These are phyloP conservation scores for Begonia peltatifolia DNA, from an alignment of 306 rosid species.

Conservation along the genomic window DNA sequence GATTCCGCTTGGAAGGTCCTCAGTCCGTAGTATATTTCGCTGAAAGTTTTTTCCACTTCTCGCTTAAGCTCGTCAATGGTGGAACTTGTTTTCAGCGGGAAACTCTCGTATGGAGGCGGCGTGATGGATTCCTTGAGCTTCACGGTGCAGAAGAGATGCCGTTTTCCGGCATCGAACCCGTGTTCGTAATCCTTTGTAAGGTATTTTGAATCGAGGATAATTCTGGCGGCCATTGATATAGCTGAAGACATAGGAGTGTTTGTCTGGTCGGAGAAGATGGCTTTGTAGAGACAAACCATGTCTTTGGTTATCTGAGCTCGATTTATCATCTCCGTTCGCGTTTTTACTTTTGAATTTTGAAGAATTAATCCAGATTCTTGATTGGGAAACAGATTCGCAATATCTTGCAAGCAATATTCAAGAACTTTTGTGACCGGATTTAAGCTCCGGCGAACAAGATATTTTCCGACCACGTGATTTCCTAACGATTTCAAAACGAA, in stretches of 20 bases:
- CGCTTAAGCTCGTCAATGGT: conserved; percentile 50
- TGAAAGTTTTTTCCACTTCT: conserved; percentile 55
- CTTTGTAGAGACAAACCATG: conserved; percentile 40
- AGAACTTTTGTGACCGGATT: conserved; percentile 56
- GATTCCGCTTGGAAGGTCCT: conserved; percentile 46
- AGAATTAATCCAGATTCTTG: conserved; percentile 20
- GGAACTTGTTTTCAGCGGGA: conserved; percentile 31
- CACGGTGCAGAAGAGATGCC: conserved; percentile 35
- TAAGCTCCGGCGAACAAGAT: conserved; percentile 55
- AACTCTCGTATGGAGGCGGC: conserved; percentile 48
- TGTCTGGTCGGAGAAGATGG: conserved; percentile 35
- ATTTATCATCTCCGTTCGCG: conserved; percentile 42
- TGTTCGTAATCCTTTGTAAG: conserved; percentile 47
- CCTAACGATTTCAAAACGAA: conserved; percentile 73
- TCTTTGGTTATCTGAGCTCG: conserved; percentile 49
- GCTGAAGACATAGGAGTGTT: conserved; percentile 34
- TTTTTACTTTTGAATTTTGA: conserved; percentile 5
- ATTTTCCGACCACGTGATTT: conserved; percentile 58
- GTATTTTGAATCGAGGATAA: conserved; percentile 57
- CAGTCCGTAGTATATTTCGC: conserved; percentile 64
- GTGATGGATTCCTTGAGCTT: neutral
- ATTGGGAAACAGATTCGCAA: conserved; percentile 25
- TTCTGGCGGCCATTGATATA: conserved; percentile 47
- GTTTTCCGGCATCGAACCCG: conserved; percentile 26
- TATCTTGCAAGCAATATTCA: conserved; percentile 62